Percentiles rank a stretch among this genome's conserved stretches.
phyloP scores from a whole-genome alignment of 176 grass and related monocot genomes.

The Oryza brachyantha region DNA sequence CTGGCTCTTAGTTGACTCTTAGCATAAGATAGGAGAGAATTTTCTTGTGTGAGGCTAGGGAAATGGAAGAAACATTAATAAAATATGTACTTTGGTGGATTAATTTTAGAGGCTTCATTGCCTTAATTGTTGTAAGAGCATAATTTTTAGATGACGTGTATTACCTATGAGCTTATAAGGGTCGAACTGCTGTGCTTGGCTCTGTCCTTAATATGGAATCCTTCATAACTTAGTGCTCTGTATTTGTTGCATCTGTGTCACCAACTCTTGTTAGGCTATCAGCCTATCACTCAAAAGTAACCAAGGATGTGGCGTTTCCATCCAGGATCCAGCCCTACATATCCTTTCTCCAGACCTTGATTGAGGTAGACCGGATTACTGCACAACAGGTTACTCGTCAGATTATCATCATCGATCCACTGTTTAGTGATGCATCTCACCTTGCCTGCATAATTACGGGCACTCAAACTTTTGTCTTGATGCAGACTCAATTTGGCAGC shows the following conservation, averaged over 20 bases:
- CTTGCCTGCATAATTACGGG: slow-evolving; percentile 12
- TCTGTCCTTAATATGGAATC: no score
- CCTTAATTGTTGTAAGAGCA: no score
- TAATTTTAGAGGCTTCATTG: no score
- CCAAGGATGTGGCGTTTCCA: slow-evolving; percentile 26
- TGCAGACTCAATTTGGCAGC: slow-evolving; percentile 14
- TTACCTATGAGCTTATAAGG: no score
- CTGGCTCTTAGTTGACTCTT: no score
- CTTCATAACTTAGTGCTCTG: not conserved
- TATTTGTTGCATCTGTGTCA: slow-evolving; percentile 16
- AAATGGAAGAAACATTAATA: no score
- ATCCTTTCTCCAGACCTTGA: not conserved
- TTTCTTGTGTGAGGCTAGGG: no score
- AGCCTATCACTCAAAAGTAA: slow-evolving; percentile 9
- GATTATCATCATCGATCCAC: not conserved
- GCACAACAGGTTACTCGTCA: not conserved
- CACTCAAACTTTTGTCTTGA: slow-evolving; percentile 26
- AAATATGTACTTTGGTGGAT: no score
- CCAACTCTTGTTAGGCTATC: slow-evolving; percentile 30
- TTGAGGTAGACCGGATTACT: slow-evolving; percentile 31
- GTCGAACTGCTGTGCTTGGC: no score
- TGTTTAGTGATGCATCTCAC: slow-evolving; percentile 36
- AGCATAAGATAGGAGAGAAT: no score
- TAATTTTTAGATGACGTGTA: no score
- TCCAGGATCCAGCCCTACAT: slow-evolving; percentile 19